A percentile compares a stretch with the other conserved stretches of the same genome.
These are phyloP conservation scores for Ophiostoma himal-ulmi DNA, from an alignment of 2,329 filamentous ascomycete species.

Conservation along the genomic window DNA sequence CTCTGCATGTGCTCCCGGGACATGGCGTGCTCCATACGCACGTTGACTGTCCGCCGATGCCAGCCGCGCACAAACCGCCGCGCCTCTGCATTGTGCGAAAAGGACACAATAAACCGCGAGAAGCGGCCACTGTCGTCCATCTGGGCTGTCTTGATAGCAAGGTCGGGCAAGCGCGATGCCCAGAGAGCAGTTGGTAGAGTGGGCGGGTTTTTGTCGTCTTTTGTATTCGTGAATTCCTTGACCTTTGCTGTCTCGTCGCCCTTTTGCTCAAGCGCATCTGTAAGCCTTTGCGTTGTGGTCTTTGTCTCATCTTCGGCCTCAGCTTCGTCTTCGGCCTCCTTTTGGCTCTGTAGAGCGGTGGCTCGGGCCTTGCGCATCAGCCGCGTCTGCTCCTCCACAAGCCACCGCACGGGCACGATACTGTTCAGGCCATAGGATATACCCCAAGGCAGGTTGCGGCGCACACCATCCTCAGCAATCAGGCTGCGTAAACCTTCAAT, in stretches of 20 bases:
- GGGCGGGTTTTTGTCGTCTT: constrained; percentile 7
- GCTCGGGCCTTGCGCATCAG: constrained; percentile 14
- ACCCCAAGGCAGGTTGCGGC: constrained; percentile 39
- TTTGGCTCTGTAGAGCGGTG: not conserved
- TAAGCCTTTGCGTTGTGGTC: not conserved
- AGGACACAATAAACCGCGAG: constrained; percentile 49
- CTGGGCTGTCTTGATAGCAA: constrained; percentile 25
- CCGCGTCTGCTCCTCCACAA: constrained; percentile 24
- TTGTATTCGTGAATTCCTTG: not conserved
- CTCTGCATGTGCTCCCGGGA: constrained; percentile 12
- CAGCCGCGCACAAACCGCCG: constrained; percentile 44
- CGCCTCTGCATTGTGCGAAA: constrained; percentile 50
- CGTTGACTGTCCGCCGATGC: constrained; percentile 37
- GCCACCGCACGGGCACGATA: constrained; percentile 28
- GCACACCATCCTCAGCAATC: constrained; percentile 40
- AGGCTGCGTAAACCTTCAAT: constrained; percentile 34
- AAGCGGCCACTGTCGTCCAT: constrained; percentile 35
- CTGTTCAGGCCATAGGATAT: constrained; percentile 25
- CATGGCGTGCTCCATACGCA: constrained; percentile 21
- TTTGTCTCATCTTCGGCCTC: not conserved
- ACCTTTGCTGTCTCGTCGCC: not conserved
- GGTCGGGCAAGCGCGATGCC: constrained; percentile 21
- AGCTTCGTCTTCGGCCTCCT: not conserved
- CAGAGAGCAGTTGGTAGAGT: constrained; percentile 1
- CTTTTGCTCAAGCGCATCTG: not conserved